These are phyloP conservation scores for Chlorokybus atmophyticus DNA, from an alignment of 139 green algal species.

Conservation along the genomic window DNA sequence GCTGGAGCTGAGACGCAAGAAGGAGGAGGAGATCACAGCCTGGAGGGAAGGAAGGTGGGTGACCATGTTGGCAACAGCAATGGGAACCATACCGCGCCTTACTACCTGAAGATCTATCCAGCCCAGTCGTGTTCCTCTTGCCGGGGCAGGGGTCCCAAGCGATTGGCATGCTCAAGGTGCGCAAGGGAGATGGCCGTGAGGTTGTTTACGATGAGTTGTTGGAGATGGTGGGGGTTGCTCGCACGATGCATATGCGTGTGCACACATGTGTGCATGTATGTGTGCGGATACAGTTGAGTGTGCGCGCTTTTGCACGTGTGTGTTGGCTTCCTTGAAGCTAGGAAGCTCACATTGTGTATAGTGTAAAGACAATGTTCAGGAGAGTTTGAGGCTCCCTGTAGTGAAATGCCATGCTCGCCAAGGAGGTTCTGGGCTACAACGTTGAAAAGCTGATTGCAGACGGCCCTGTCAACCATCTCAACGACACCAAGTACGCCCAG, in stretches of 20 bases:
- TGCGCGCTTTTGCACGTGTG: too few relatives aligned
- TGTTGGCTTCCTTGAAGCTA: too few relatives aligned
- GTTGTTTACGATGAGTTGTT: too few relatives aligned
- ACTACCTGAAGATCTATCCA: background rate
- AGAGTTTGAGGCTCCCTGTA: constrained; percentile 38
- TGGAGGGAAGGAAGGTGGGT: constrained; percentile 8
- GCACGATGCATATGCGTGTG: too few relatives aligned
- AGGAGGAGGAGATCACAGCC: background rate
- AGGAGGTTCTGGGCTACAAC: constrained; percentile 66
- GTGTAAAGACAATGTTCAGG: too few relatives aligned
- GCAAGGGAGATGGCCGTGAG: too few relatives aligned
- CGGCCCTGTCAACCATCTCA: constrained; percentile 66
- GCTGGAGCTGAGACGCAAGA: constrained; percentile 2
- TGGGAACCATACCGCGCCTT: background rate
- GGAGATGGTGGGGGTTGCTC: too few relatives aligned
- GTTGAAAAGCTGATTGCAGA: constrained; percentile 48
- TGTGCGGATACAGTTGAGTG: too few relatives aligned
- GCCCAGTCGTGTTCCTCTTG: constrained; percentile 69
- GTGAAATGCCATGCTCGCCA: constrained; percentile 71
- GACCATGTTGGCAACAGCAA: constrained; percentile 4
- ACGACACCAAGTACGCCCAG: constrained; percentile 61
- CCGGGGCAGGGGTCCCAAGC: constrained; percentile 78
- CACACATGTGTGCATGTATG: too few relatives aligned
- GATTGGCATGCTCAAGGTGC: constrained; percentile 62
- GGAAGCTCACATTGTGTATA: too few relatives aligned